phyloP scores from a whole-genome alignment of 1,139 yeast species.

The Geotrichum restrictum region DNA sequence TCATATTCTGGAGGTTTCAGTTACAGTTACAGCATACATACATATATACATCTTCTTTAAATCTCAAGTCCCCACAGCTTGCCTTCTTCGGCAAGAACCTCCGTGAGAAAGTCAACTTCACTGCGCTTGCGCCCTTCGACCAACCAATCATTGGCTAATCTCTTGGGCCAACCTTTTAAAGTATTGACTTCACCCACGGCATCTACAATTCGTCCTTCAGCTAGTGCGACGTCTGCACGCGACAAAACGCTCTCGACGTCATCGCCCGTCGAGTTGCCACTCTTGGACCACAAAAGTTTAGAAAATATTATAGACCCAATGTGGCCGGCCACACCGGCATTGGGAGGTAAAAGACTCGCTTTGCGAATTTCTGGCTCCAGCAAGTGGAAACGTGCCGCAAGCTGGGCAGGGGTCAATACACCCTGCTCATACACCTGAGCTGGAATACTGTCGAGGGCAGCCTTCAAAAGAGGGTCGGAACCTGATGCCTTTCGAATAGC shows the following conservation, averaged over 20 bases:
- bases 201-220: slow-evolving; percentile 71
- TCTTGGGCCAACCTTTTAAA: slow-evolving; percentile 91
- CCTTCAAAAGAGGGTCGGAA: slow-evolving; percentile 40
- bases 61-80: slow-evolving; percentile 17
- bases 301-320: slow-evolving; percentile 75
- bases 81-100: slow-evolving; percentile 55
- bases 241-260: slow-evolving; percentile 89
- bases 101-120: slow-evolving; percentile 77
- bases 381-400: slow-evolving; percentile 66
- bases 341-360: slow-evolving; percentile 85
- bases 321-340: slow-evolving; percentile 94
- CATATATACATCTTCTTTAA: background rate
- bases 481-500: slow-evolving; percentile 30
- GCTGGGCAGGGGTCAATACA: slow-evolving; percentile 49
- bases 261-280: slow-evolving; percentile 54
- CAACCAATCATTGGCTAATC: slow-evolving; percentile 88
- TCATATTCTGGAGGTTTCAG: no score
- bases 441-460: slow-evolving; percentile 48
- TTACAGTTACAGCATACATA: no score
- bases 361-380: slow-evolving; percentile 84
- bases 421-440: slow-evolving; percentile 52
- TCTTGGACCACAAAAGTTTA: slow-evolving; percentile 61
- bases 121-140: slow-evolving; percentile 81
- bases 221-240: slow-evolving; percentile 72
- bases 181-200: slow-evolving; percentile 92